These are phyloP conservation scores for Clonostachys byssicola DNA, from an alignment of 2,329 filamentous ascomycete genomes.

Conservation along the genomic window DNA sequence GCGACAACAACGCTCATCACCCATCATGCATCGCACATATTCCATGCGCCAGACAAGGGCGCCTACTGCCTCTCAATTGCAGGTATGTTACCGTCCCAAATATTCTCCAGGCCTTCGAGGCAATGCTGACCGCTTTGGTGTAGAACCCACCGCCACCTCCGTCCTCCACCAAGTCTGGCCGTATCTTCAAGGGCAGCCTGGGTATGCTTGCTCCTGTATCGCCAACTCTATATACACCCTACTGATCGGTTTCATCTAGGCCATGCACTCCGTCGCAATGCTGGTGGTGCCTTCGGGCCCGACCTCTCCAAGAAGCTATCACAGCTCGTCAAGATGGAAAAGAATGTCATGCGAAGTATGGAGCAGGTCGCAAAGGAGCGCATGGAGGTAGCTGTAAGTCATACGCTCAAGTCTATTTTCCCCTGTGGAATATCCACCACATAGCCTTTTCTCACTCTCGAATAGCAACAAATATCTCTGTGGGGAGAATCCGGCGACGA, in stretches of 20 bases:
- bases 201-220: conserved; percentile 48
- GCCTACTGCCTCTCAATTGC: conserved; percentile 80
- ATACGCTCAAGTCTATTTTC: not conserved
- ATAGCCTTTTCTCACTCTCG: conserved; percentile 6
- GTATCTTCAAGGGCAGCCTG: conserved; percentile 81
- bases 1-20: conserved; percentile 5
- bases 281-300: conserved; percentile 72
- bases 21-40: conserved; percentile 93
- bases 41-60: conserved; percentile 97
- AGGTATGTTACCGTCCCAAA: conserved; percentile 32
- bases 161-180: conserved; percentile 85
- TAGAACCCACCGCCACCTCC: conserved; percentile 91
- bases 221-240: not conserved
- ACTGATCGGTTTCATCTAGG: conserved; percentile 24
- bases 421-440: not conserved
- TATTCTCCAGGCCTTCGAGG: not conserved
- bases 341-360: conserved; percentile 99
- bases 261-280: conserved; percentile 68
- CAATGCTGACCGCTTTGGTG: conserved; percentile 2
- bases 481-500: conserved; percentile 97
- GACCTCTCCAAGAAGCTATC: conserved; percentile 97
- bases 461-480: conserved; percentile 93
- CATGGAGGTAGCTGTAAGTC: conserved; percentile 94
- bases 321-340: conserved; percentile 99
- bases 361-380: conserved; percentile 92